Percentiles rank a stretch among this genome's conserved stretches.
These are phyloP conservation scores for Trebouxia sp. DNA, from an alignment of 139 green algal genomes.

Conservation along the genomic window DNA sequence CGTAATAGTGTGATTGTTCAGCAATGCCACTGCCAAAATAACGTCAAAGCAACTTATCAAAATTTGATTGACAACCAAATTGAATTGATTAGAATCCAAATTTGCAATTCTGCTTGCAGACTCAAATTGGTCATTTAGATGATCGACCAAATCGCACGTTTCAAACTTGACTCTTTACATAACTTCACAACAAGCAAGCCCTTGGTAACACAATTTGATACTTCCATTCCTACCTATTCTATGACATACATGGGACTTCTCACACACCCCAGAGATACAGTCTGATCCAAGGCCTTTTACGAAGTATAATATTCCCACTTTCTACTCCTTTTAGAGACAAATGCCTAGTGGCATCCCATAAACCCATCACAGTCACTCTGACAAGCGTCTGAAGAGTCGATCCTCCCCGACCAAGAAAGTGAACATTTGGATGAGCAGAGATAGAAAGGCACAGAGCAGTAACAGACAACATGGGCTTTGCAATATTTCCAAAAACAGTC, in stretches of 20 bases:
- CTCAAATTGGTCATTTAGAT: conserved; percentile 10
- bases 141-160: background rate
- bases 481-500: conserved; percentile 10
- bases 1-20: conserved; percentile 12
- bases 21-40: conserved; percentile 14
- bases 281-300: too few species aligned
- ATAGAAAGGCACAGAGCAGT: too few species aligned
- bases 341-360: conserved; percentile 12
- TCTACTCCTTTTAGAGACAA: conserved; percentile 13
- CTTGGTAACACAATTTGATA: background rate
- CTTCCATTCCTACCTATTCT: background rate
- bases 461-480: too few species aligned
- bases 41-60: background rate
- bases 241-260: conserved; percentile 12
- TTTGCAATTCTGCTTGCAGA: conserved; percentile 1
- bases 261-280: too few species aligned
- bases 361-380: conserved; percentile 10
- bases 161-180: too few species aligned
- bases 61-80: conserved; percentile 21
- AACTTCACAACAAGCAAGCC: conserved; percentile 14
- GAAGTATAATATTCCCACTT: too few species aligned
- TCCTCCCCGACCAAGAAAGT: conserved; percentile 3
- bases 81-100: background rate
- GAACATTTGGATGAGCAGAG: too few species aligned
- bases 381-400: conserved; percentile 4